phyloP scores from a whole-genome alignment of 2,329 filamentous ascomycete species.

The Cercospora sojina region DNA sequence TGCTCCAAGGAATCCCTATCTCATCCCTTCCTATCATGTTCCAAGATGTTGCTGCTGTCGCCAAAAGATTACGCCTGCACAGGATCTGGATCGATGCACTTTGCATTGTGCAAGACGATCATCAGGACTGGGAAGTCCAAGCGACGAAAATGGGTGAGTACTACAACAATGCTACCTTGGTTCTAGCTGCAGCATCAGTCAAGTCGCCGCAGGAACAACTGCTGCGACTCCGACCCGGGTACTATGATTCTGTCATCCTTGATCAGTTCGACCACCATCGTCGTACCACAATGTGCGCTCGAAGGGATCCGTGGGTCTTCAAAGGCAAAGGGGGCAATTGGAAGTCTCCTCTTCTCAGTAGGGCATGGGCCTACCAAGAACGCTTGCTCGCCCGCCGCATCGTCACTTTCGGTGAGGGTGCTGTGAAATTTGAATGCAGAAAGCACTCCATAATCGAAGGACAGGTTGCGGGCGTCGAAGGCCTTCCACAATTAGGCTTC shows the following conservation, averaged over 20 bases:
- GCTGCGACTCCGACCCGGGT: not conserved
- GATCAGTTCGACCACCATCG: not conserved
- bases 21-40: not conserved
- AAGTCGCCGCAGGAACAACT: not conserved
- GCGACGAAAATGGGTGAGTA: slow-evolving; percentile 3
- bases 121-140: slow-evolving; percentile 5
- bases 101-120: slow-evolving; percentile 15
- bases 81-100: slow-evolving; percentile 12
- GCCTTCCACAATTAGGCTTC: not conserved
- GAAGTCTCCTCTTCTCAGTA: not conserved
- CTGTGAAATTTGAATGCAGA: not conserved
- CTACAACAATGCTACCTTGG: slow-evolving; percentile 1
- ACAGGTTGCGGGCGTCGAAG: not conserved
- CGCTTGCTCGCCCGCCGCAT: not conserved
- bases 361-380: not conserved
- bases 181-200: not conserved
- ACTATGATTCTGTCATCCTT: not conserved
- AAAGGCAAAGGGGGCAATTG: not conserved
- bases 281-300: not conserved
- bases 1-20: not conserved
- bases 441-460: not conserved
- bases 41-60: not conserved
- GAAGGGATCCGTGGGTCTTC: not conserved
- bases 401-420: not conserved
- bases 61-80: not conserved